These are phyloP conservation scores for Ascochyta rabiei DNA, from an alignment of 2,329 filamentous ascomycete genomes.

Conservation along the genomic window DNA sequence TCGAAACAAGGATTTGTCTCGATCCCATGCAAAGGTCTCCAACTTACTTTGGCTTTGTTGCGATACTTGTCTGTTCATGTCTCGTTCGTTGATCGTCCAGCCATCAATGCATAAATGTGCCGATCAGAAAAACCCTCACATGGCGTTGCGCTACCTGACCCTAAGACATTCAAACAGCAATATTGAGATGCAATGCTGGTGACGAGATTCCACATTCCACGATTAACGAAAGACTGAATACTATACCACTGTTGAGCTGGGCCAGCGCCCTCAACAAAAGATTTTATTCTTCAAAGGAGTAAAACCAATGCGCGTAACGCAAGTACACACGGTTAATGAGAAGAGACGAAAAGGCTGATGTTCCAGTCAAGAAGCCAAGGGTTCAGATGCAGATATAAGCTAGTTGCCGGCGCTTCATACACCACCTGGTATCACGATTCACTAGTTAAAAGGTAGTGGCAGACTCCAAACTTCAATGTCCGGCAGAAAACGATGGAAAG, in stretches of 20 bases:
- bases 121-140: too few species aligned
- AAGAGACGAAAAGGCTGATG: not conserved
- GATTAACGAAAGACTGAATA: conserved; percentile 25
- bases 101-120: too few species aligned
- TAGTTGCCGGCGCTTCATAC: not conserved
- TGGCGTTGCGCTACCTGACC: too few species aligned
- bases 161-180: conserved; percentile 15
- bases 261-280: conserved; percentile 13
- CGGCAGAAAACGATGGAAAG: not conserved
- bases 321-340: not conserved
- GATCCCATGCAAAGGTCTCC: not conserved
- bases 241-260: conserved; percentile 21
- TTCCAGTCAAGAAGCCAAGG: not conserved
- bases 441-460: not conserved
- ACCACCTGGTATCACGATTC: conserved; percentile 6
- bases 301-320: not conserved
- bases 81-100: too few species aligned
- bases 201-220: conserved; percentile 28
- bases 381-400: not conserved
- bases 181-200: conserved; percentile 34
- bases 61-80: too few species aligned
- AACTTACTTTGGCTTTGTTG: too few species aligned
- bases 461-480: not conserved
- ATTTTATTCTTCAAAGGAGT: conserved; percentile 4
- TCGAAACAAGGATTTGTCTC: conserved; percentile 2